Percentiles rank a stretch among this genome's conserved stretches.
phyloP scores from a whole-genome alignment of 2,329 filamentous ascomycete genomes.

The Alternaria angustiovoidea region DNA sequence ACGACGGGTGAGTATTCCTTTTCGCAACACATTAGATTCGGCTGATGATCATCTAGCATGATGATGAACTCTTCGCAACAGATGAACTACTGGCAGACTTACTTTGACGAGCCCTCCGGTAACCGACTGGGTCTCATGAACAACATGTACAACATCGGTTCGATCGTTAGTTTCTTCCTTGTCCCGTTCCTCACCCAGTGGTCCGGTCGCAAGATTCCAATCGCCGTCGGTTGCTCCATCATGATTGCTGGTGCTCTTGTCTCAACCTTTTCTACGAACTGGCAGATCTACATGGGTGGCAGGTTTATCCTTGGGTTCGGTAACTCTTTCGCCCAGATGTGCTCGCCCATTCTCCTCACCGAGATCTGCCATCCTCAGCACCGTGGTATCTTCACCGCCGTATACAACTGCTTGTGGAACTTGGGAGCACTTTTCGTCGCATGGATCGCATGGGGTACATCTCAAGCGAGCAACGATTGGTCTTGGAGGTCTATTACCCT shows the following conservation, averaged over 20 bases:
- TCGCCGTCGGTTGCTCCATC: constrained; percentile 53
- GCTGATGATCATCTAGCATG: constrained; percentile 42
- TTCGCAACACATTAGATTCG: too few species aligned
- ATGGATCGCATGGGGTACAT: constrained; percentile 60
- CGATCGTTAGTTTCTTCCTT: constrained; percentile 48
- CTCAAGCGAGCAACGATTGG: constrained; percentile 56
- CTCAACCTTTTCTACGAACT: constrained; percentile 35
- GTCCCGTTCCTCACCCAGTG: constrained; percentile 52
- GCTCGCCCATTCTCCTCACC: constrained; percentile 69
- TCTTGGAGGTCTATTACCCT: constrained; percentile 62
- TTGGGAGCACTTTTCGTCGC: constrained; percentile 65
- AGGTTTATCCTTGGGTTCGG: constrained; percentile 72
- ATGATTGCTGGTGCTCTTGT: constrained; percentile 55
- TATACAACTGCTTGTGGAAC: constrained; percentile 76
- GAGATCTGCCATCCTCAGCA: constrained; percentile 74
- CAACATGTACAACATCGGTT: constrained; percentile 54
- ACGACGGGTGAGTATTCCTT: constrained; percentile 59
- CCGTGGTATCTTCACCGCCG: constrained; percentile 68
- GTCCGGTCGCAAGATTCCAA: constrained; percentile 54
- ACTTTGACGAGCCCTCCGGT: constrained; percentile 51
- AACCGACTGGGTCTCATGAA: constrained; percentile 56
- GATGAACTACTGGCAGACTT: constrained; percentile 49
- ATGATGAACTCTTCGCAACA: constrained; percentile 57
- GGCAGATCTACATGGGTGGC: constrained; percentile 63
- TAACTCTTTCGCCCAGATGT: constrained; percentile 70